phyloP scores from a whole-genome alignment of 192 early-diverging fungal genomes.

The Coemansia sp. region DNA sequence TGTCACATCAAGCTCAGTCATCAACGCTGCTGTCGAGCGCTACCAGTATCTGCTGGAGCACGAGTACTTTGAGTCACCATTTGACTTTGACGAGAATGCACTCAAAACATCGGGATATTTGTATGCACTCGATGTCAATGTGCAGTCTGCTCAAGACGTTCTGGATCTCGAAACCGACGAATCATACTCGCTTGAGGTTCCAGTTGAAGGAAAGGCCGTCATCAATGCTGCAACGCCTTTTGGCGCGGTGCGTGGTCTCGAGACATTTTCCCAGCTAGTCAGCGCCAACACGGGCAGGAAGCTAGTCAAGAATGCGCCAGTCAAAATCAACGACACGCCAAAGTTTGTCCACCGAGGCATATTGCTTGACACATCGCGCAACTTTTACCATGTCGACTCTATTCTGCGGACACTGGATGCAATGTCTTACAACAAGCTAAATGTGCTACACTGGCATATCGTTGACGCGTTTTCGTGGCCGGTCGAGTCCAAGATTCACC shows the following conservation, averaged over 20 bases:
- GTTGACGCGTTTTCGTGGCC: slow-evolving; percentile 71
- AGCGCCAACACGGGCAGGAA: slow-evolving; percentile 53
- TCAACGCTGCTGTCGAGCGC: slow-evolving; percentile 58
- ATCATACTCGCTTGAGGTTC: slow-evolving; percentile 67
- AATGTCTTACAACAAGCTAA: slow-evolving; percentile 71
- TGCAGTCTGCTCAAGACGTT: slow-evolving; percentile 53
- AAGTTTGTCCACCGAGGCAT: slow-evolving; percentile 68
- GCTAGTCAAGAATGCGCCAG: slow-evolving; percentile 59
- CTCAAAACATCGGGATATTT: slow-evolving; percentile 43
- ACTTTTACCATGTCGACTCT: slow-evolving; percentile 64
- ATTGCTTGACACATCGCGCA: slow-evolving; percentile 69
- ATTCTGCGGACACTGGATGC: slow-evolving; percentile 66
- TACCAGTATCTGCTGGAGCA: slow-evolving; percentile 59
- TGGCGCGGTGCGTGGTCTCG: slow-evolving; percentile 71
- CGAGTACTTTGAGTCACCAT: slow-evolving; percentile 58
- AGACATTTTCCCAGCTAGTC: slow-evolving; percentile 77
- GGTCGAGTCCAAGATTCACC: slow-evolving; percentile 64
- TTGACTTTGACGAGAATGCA: slow-evolving; percentile 45
- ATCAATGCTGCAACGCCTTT: slow-evolving; percentile 62
- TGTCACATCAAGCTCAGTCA: slow-evolving; percentile 58
- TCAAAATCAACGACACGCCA: slow-evolving; percentile 63
- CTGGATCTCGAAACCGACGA: slow-evolving; percentile 65
- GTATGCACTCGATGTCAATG: slow-evolving; percentile 45
- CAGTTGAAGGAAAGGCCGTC: slow-evolving; percentile 53
- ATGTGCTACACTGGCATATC: slow-evolving; percentile 80